phyloP scores from a whole-genome alignment of 805 yeast genomes.

The Cyberlindnera saturnus region DNA sequence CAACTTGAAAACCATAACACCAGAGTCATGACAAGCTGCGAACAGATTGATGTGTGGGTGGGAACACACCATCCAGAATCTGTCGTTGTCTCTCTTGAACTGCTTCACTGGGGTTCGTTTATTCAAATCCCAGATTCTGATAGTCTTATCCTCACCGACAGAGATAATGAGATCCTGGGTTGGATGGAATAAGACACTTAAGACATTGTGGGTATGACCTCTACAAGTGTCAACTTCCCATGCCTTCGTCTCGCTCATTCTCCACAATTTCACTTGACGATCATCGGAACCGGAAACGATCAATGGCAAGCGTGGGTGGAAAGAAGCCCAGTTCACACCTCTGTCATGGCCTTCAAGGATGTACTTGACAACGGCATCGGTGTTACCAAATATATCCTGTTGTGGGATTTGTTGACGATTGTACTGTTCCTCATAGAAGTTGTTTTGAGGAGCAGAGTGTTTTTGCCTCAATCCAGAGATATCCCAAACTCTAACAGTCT shows the following conservation, averaged over 20 bases:
- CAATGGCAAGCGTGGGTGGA: constrained; percentile 94
- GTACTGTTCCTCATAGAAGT: constrained; percentile 37
- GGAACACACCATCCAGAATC: constrained; percentile 88
- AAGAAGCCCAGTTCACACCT: constrained; percentile 97
- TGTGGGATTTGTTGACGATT: constrained; percentile 60
- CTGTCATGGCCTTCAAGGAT: constrained; percentile 97
- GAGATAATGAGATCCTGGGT: constrained; percentile 87
- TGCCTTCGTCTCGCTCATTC: constrained; percentile 95
- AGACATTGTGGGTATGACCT: constrained; percentile 93
- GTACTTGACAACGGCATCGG: constrained; percentile 90
- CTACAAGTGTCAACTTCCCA: constrained; percentile 99
- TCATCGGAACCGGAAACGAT: constrained; percentile 97
- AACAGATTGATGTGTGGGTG: constrained; percentile 90
- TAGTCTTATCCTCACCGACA: constrained; percentile 92
- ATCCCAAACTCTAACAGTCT: constrained; percentile 99
- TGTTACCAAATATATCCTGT: constrained; percentile 91
- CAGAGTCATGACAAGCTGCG: constrained; percentile 95
- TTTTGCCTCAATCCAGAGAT: constrained; percentile 90
- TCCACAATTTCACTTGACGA: constrained; percentile 90
- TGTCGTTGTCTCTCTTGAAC: constrained; percentile 87
- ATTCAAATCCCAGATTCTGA: constrained; percentile 95
- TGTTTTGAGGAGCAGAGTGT: constrained; percentile 73
- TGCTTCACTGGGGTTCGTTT: constrained; percentile 90
- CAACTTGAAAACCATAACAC: constrained; percentile 95
- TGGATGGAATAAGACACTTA: constrained; percentile 88